Conservation (phyloP, 805 yeast species). For the Candida tibetensis region DNA sequence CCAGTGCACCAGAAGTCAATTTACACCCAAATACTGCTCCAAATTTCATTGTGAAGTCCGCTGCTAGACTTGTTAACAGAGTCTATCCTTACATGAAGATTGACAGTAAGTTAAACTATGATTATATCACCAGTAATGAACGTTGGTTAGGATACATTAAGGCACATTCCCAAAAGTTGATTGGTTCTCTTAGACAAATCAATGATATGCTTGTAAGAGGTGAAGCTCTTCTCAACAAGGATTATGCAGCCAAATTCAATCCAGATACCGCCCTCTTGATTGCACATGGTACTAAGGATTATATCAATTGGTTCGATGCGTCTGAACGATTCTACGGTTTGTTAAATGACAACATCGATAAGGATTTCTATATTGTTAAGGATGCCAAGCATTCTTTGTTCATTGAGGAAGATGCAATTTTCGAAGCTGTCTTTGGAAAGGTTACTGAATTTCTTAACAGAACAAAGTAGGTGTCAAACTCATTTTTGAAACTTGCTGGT, state of each 20-base stretch:
- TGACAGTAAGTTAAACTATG: conserved; percentile 53
- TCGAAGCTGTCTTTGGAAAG: conserved; percentile 30
- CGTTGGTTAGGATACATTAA: conserved; percentile 45
- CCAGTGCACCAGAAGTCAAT: conserved; percentile 58
- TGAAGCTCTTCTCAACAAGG: conserved; percentile 40
- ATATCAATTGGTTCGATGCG: conserved; percentile 53
- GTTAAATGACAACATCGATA: conserved; percentile 31
- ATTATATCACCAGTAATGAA: conserved; percentile 51
- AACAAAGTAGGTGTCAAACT: not conserved
- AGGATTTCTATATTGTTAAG: conserved; percentile 22
- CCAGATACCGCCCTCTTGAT: conserved; percentile 49
- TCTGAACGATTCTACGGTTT: conserved; percentile 40
- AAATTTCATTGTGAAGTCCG: conserved; percentile 36
- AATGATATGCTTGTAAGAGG: conserved; percentile 66
- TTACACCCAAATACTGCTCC: conserved; percentile 62
- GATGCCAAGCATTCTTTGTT: conserved; percentile 45
- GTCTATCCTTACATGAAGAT: conserved; percentile 49
- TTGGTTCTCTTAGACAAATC: conserved; percentile 56
- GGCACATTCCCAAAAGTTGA: conserved; percentile 35
- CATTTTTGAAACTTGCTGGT: too few species aligned
- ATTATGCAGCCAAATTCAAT: conserved; percentile 33
- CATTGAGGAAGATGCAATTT: conserved; percentile 45
- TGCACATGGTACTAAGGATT: conserved; percentile 63
- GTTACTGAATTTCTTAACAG: conserved; percentile 36
- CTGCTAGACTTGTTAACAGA: conserved; percentile 38